Conservation (phyloP, 768 basidiomycete genomes). For the Agaricus sinodeliciosus region DNA sequence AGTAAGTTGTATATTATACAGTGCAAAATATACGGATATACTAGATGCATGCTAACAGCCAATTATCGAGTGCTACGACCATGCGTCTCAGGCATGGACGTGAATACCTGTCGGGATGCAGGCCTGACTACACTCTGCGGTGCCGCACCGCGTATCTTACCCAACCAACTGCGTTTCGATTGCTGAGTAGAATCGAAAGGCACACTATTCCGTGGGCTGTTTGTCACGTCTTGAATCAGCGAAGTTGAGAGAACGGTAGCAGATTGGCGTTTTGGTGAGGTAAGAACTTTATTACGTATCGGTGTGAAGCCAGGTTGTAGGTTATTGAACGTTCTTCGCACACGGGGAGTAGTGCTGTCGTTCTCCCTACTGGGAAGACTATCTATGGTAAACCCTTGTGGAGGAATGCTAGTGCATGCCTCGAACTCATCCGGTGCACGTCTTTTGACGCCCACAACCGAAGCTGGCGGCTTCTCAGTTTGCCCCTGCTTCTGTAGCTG, state of each 20-base stretch:
- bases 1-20: constrained; percentile 4
- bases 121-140: constrained; percentile 20
- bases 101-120: constrained; percentile 6
- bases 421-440: constrained; percentile 77
- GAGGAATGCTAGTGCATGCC: constrained; percentile 43
- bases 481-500: constrained; percentile 20
- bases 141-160: constrained; percentile 54
- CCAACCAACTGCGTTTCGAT: constrained; percentile 63
- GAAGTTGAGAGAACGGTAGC: constrained; percentile 26
- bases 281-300: constrained; percentile 42
- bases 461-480: constrained; percentile 24
- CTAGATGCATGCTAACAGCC: background rate
- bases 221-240: constrained; percentile 55
- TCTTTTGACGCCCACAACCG: constrained; percentile 61
- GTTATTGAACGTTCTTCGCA: constrained; percentile 50
- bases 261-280: constrained; percentile 44
- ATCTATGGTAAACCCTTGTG: constrained; percentile 59
- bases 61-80: background rate
- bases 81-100: background rate
- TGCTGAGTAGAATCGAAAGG: constrained; percentile 32
- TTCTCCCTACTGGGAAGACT: constrained; percentile 37
- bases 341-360: constrained; percentile 48
- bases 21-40: background rate
- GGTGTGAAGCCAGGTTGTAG: constrained; percentile 71
- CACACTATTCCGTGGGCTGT: constrained; percentile 42